Conservation (phyloP, 139 green algal genomes). For the Choricystis sp. region DNA sequence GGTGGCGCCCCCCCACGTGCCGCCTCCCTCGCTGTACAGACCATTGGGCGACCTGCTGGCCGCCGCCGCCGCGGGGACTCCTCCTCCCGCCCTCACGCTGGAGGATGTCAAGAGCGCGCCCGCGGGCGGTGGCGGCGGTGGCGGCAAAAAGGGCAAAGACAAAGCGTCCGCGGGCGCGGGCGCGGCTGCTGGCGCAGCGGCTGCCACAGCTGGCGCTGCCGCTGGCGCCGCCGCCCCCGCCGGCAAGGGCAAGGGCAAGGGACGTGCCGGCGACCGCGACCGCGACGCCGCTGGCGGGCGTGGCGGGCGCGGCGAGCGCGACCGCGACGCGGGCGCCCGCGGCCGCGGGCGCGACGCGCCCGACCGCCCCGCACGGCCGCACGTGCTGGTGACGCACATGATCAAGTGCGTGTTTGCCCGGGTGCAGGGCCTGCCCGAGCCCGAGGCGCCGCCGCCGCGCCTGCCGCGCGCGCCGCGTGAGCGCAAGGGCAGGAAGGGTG, state of each 20-base stretch:
- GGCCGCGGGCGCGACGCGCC: neutral
- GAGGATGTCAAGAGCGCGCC: neutral
- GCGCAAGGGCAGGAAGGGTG: no score
- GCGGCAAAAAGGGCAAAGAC: neutral
- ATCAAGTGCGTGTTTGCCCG: neutral
- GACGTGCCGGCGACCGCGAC: neutral
- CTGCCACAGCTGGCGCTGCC: no score
- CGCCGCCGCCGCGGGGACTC: no score
- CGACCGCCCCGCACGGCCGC: neutral
- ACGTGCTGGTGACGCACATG: neutral
- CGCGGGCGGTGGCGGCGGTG: no score
- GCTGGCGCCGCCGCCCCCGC: no score
- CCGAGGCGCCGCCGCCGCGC: no score
- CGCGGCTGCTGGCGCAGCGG: no score
- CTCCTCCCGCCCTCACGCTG: neutral
- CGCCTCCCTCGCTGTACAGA: constrained; percentile 1
- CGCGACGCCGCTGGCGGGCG: no score
- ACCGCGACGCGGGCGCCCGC: no score
- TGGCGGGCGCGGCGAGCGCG: no score
- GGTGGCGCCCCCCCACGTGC: constrained; percentile 9
- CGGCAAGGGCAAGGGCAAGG: neutral
- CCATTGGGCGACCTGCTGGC: constrained; percentile 2
- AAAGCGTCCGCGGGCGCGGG: neutral
- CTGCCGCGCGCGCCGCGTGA: no score
- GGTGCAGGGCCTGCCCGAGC: neutral